phyloP scores from a whole-genome alignment of 2,329 filamentous ascomycete species.

The Emergomyces orientalis region DNA sequence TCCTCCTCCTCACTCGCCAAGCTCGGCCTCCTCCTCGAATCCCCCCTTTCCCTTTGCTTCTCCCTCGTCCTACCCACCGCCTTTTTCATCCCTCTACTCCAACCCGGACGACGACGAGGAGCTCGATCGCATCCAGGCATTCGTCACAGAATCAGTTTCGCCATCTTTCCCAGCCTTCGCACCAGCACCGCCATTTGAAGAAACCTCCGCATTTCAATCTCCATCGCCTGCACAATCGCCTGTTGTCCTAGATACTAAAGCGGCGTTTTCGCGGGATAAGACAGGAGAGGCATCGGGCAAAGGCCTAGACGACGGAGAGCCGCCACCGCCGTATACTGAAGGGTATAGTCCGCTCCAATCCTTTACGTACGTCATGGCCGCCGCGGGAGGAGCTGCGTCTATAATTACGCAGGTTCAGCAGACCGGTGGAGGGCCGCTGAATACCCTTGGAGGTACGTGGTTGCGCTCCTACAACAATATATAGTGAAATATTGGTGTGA shows the following conservation, averaged over 20 bases:
- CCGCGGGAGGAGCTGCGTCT: constrained; percentile 91
- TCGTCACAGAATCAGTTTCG: constrained; percentile 41
- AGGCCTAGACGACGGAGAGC: constrained; percentile 69
- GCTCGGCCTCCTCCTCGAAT: constrained; percentile 37
- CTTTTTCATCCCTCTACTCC: constrained; percentile 57
- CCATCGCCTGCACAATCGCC: constrained; percentile 35
- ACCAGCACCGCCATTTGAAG: constrained; percentile 43
- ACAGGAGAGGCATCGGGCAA: constrained; percentile 69
- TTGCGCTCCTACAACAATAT: background rate
- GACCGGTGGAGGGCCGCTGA: constrained; percentile 72
- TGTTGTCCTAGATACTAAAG: constrained; percentile 66
- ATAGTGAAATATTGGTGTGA: background rate
- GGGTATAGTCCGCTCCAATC: constrained; percentile 83
- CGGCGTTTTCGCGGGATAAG: constrained; percentile 68
- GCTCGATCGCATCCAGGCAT: constrained; percentile 31
- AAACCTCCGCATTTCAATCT: constrained; percentile 40
- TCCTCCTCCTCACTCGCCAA: constrained; percentile 27
- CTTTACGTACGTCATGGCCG: constrained; percentile 96
- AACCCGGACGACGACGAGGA: constrained; percentile 33
- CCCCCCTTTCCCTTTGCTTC: constrained; percentile 40
- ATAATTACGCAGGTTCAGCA: constrained; percentile 99
- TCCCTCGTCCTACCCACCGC: constrained; percentile 42
- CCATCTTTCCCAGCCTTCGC: constrained; percentile 42
- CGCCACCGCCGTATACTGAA: constrained; percentile 92
- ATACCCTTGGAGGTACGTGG: constrained; percentile 71